Base-by-base conservation (phyloP, 208 protist species). In the Angomonas ambiguus region DNA sequence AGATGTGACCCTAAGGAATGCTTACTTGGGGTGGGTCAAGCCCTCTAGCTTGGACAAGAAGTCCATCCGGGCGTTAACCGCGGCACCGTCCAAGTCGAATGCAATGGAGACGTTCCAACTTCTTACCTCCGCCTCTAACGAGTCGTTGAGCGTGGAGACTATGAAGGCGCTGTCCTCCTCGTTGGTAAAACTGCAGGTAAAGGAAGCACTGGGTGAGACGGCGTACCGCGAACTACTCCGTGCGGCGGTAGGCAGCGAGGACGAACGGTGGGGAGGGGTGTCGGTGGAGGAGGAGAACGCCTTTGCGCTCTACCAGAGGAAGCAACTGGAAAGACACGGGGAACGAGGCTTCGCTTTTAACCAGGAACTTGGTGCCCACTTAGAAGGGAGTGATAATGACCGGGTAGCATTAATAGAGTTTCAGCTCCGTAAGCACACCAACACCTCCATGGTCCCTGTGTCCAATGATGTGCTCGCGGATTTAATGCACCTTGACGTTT, bases 301-400 rank as follows among this genome's bases (percentile, higher is more conserved):
- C 11, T 87, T 91, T 58, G 69, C 72, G 0, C 70, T 78, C n/a
- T 88, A 87, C 58, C 69, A 81, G 41, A 75, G 72, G 3, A 62
- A 71, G 20, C 57, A 49, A 18, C 76, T 84, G 35, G 77, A 80
- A 64, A 74, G 85, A 8, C 76, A 85, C 70, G 71, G 69, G 4
- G 76, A 82, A 24, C 74, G 72, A 30, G 82, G 82, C 2, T 83
- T 70, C 0, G 68, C 64, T 1, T 91, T 82, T 42, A 80, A 87
- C 27, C 72, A 74, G 55, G 57, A 79, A 10, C 67, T 85, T 0
- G 81, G 83, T 0, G 60, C 83, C 22, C 79, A 79, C 11, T 55
- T 88, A 31, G 88, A 95, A 53, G 88, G 88, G 1, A 53, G 65
- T 0, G 88, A 95, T 69, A 95, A 92, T 69, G 64, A 76, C 0